Evolutionary conservation across 768 basidiomycete species (phyloP).

Genomic region (Leccinum variicolor): DNA sequence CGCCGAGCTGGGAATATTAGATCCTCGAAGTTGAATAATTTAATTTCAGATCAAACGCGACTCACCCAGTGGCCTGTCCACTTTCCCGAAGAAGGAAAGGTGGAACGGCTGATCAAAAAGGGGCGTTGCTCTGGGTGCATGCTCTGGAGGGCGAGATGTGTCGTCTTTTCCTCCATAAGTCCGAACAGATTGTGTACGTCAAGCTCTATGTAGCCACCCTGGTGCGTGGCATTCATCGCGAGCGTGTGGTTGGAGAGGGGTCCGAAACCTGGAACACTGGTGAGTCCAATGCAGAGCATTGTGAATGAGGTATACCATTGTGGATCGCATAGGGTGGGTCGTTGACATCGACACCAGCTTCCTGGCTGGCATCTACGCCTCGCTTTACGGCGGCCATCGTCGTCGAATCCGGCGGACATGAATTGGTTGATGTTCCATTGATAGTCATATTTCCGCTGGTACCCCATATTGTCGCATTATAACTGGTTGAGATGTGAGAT

Average conservation of each 20-base stretch:
- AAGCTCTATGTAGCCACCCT: slow-evolving; percentile 54
- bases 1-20: slow-evolving; percentile 52
- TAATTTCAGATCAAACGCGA: background rate
- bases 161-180: slow-evolving; percentile 63
- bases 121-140: slow-evolving; percentile 58
- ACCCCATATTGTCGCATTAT: slow-evolving; percentile 57
- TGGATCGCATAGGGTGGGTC: slow-evolving; percentile 67
- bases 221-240: slow-evolving; percentile 68
- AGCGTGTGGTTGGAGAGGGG: slow-evolving; percentile 50
- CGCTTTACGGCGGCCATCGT: slow-evolving; percentile 29
- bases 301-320: slow-evolving; percentile 44
- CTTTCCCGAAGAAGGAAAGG: slow-evolving; percentile 60
- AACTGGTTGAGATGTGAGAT: slow-evolving; percentile 47
- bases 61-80: slow-evolving; percentile 69
- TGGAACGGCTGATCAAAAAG: slow-evolving; percentile 65
- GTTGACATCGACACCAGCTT: slow-evolving; percentile 46
- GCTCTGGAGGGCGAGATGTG: slow-evolving; percentile 52
- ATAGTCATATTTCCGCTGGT: slow-evolving; percentile 71
- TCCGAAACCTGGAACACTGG: slow-evolving; percentile 40
- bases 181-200: slow-evolving; percentile 71
- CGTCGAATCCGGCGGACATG: slow-evolving; percentile 17
- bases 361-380: slow-evolving; percentile 44
- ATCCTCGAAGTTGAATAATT: slow-evolving; percentile 15
- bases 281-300: background rate
- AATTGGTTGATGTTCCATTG: slow-evolving; percentile 56